phyloP scores from a whole-genome alignment of 208 protist genomes.

The Tritrichomonas foetus region DNA sequence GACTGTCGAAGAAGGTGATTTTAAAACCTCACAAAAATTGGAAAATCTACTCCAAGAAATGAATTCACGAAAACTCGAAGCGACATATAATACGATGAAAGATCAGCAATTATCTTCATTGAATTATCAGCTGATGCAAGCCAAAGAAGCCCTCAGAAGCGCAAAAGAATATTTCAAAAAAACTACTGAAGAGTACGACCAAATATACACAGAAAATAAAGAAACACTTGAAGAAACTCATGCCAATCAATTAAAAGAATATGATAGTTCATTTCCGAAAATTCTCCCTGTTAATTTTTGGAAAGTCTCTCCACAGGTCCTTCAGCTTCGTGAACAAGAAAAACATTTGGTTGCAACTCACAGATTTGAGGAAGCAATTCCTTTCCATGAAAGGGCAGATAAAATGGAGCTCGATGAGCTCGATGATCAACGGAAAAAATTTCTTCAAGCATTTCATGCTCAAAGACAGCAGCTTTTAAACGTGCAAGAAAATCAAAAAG shows the following conservation, averaged over 20 bases:
- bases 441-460: background rate
- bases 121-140: background rate
- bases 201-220: background rate
- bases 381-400: background rate
- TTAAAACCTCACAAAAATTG: background rate
- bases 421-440: background rate
- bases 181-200: background rate
- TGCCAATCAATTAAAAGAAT: background rate
- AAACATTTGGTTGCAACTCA: background rate
- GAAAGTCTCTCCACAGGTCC: background rate
- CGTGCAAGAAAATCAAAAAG: background rate
- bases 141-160: background rate
- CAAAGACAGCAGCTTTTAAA: background rate
- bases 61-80: background rate
- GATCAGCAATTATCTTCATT: background rate
- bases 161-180: background rate
- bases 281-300: background rate
- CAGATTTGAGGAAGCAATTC: conserved; percentile 32
- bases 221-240: background rate
- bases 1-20: background rate
- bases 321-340: conserved; percentile 8
- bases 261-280: background rate
- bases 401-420: background rate
- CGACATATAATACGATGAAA: background rate
- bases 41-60: background rate